Conservation (phyloP, 1,284 basidiomycete genomes). For the Malassezia psittaci region DNA sequence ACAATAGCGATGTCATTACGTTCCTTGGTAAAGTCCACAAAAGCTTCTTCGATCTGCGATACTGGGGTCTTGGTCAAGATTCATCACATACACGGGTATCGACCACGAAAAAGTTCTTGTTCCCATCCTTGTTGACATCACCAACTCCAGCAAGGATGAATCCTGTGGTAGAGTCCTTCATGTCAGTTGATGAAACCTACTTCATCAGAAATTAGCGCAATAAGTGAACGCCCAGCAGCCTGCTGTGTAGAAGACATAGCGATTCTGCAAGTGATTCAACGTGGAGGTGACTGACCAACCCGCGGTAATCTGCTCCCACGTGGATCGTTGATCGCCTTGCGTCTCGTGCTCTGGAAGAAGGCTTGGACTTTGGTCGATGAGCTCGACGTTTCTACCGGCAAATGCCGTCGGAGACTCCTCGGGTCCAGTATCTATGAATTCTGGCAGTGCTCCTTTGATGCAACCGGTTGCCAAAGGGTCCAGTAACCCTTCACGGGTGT, state of each 20-base stretch:
- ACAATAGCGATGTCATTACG: constrained; percentile 45
- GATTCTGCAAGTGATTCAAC: neutral
- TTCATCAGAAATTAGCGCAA: constrained; percentile 20
- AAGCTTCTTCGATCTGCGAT: constrained; percentile 39
- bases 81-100: constrained; percentile 26
- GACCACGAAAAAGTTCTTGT: constrained; percentile 46
- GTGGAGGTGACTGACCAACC: neutral
- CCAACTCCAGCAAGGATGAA: constrained; percentile 46
- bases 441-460: constrained; percentile 19
- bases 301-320: constrained; percentile 8
- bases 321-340: neutral
- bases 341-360: too few relatives aligned
- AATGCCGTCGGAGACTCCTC: constrained; percentile 14
- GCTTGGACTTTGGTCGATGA: neutral
- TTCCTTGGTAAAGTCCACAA: constrained; percentile 33
- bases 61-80: constrained; percentile 14
- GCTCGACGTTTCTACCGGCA: constrained; percentile 13
- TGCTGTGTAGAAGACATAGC: constrained; percentile 16
- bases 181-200: constrained; percentile 4
- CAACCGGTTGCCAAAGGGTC: constrained; percentile 23
- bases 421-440: neutral
- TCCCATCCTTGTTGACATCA: constrained; percentile 36
- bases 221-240: constrained; percentile 16
- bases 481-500: constrained; percentile 34
- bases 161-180: constrained; percentile 43